These are phyloP conservation scores for Setaria italica DNA, from an alignment of 202 grass and related monocot genomes.

Conservation along the genomic window DNA sequence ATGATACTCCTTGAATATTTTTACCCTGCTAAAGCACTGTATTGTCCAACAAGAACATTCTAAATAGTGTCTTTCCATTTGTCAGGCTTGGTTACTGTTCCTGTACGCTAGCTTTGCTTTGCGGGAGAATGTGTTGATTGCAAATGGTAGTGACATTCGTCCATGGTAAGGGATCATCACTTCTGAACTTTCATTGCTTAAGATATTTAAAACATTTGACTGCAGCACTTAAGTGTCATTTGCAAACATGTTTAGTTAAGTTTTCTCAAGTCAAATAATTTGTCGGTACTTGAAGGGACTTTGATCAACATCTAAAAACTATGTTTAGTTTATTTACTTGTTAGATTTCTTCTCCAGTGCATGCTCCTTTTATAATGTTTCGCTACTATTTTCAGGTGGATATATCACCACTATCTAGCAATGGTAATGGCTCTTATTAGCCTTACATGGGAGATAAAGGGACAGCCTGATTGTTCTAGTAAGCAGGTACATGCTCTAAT, in stretches of 20 bases:
- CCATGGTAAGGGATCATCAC: conserved; percentile 68
- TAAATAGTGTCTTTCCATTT: conserved; percentile 35
- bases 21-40: background rate
- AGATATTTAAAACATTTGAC: conserved; percentile 1
- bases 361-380: conserved; percentile 20
- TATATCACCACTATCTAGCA: conserved; percentile 96
- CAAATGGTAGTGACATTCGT: conserved; percentile 98
- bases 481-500: conserved; percentile 72
- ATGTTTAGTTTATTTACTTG: conserved; percentile 12
- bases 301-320: background rate
- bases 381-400: conserved; percentile 73
- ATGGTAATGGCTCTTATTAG: conserved; percentile 97
- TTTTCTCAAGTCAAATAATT: background rate
- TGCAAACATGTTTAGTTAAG: background rate
- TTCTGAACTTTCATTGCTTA: conserved; percentile 23
- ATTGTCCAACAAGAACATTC: background rate
- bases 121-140: conserved; percentile 94
- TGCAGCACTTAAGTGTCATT: conserved; percentile 21
- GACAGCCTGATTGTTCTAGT: conserved; percentile 84
- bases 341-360: conserved; percentile 17
- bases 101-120: conserved; percentile 96
- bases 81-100: conserved; percentile 91
- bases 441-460: conserved; percentile 97
- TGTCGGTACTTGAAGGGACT: background rate
- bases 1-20: conserved; percentile 24